These are phyloP conservation scores for Spiromastix sp. DNA, from an alignment of 2,329 filamentous ascomycete species.

Conservation along the genomic window DNA sequence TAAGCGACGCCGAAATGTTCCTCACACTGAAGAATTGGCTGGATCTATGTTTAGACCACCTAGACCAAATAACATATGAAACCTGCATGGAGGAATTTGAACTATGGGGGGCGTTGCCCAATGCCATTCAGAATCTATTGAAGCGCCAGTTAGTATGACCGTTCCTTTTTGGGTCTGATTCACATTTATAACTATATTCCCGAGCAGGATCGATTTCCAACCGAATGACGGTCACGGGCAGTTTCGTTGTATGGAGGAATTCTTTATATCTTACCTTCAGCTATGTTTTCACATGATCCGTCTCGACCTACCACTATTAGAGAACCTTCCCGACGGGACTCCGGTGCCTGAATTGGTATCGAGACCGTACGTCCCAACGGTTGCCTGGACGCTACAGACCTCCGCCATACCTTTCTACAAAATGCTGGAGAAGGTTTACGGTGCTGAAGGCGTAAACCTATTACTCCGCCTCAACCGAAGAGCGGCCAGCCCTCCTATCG, in stretches of 20 bases:
- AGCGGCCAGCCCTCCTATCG: constrained; percentile 18
- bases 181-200: not conserved
- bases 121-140: constrained; percentile 29
- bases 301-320: constrained; percentile 28
- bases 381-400: constrained; percentile 27
- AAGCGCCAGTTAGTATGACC: constrained; percentile 25
- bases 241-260: constrained; percentile 28
- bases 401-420: constrained; percentile 28
- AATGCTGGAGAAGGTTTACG: constrained; percentile 21
- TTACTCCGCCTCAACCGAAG: constrained; percentile 21
- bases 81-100: constrained; percentile 29
- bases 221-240: constrained; percentile 20
- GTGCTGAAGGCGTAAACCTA: constrained; percentile 18
- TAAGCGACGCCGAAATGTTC: constrained; percentile 22
- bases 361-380: constrained; percentile 23
- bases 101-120: constrained; percentile 37
- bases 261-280: constrained; percentile 29
- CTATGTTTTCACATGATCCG: constrained; percentile 31
- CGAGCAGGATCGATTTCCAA: constrained; percentile 21
- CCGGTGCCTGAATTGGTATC: constrained; percentile 21
- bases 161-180: not conserved
- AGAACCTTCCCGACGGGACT: constrained; percentile 18
- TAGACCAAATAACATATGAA: constrained; percentile 25
- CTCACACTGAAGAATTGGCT: constrained; percentile 34
- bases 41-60: constrained; percentile 23